Evolutionary conservation across 2,329 filamentous ascomycete genomes (phyloP).

Genomic region (Aspergillus ruber): DNA sequence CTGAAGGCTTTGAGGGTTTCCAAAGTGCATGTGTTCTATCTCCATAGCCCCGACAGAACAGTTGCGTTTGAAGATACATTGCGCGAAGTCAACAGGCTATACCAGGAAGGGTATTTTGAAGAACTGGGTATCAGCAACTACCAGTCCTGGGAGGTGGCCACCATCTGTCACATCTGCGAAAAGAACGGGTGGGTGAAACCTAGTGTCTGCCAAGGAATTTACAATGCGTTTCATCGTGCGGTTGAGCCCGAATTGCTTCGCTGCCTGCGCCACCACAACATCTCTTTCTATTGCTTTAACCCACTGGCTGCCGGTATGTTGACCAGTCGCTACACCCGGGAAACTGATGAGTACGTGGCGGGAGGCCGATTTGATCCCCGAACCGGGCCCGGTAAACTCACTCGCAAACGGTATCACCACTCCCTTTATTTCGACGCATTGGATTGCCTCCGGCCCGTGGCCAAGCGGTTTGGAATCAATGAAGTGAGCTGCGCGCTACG

Average conservation of each 20-base stretch:
- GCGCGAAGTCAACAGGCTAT: slow-evolving; percentile 23
- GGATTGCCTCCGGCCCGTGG: background rate
- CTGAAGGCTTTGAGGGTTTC: background rate
- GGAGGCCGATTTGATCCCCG: background rate
- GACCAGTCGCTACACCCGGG: background rate
- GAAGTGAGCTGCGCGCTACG: too few relatives aligned
- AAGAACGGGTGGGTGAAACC: slow-evolving; percentile 24
- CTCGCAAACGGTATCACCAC: background rate
- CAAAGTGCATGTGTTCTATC: background rate
- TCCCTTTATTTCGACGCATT: background rate
- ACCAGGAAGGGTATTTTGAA: slow-evolving; percentile 26
- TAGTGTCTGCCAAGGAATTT: slow-evolving; percentile 29
- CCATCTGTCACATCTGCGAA: slow-evolving; percentile 24
- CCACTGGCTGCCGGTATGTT: background rate
- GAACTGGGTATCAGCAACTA: slow-evolving; percentile 32
- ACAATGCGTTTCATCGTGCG: slow-evolving; percentile 12
- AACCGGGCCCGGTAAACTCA: background rate
- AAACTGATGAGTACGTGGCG: background rate
- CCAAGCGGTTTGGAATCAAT: too few relatives aligned
- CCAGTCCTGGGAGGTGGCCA: slow-evolving; percentile 18
- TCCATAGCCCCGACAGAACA: slow-evolving; percentile 4
- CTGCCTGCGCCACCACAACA: background rate
- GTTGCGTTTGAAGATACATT: slow-evolving; percentile 12
- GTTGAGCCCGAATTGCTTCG: background rate
- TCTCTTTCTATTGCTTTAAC: background rate